Base-by-base conservation (phyloP, 129 eudicot genomes). In the Escallonia herrerae region DNA sequence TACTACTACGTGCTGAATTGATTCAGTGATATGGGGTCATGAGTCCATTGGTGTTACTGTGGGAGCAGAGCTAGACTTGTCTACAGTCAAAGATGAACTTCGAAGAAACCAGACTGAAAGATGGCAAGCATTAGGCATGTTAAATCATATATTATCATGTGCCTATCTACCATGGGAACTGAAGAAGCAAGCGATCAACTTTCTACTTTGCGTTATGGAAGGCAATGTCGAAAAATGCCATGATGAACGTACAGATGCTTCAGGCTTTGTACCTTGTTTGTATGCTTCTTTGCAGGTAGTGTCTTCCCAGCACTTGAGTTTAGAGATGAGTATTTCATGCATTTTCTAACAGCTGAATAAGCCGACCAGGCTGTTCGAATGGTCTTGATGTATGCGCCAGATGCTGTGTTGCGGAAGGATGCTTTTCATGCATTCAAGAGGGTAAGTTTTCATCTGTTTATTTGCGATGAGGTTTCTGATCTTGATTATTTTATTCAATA, bases 351-450 rank as follows among this genome's bases (percentile, higher is more conserved):
- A 41, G 43, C 62, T 48, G 55, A 53, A 62, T 15, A 50, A 54
- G 73, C n/a, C 46, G 60, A 71, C 13, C 79, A 94, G 99, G 95
- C 88, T 67, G 74, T 94, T 76, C 77, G 78, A 58, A 74, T 77
- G 82, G 90, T 94, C 67, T 78, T 94, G 49, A 89, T 89, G 68
- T 81, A 83, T 84, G 91, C 99, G 66, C 71, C 99, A 58, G 90
- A 89, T 80, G 69, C 86, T 44, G 75, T 37, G 63, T 33, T 78
- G 43, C 71, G 97, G 71, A 89, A 84, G 74, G 74, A 78, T 56
- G 80, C 97, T 70, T 89, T 89, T 63, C 77, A 66, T 52, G 84
- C 93, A 58, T 72, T 89, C 64, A 94, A 82, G 66, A 84, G 75
- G 94, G 99, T 94, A 74, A 71, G 68, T 40, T 69, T 74, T 70